A percentile compares a stretch with the other conserved stretches of the same genome.
These are phyloP conservation scores for Zopfia rhizophila DNA, from an alignment of 2,329 filamentous ascomycete species.

Conservation along the genomic window DNA sequence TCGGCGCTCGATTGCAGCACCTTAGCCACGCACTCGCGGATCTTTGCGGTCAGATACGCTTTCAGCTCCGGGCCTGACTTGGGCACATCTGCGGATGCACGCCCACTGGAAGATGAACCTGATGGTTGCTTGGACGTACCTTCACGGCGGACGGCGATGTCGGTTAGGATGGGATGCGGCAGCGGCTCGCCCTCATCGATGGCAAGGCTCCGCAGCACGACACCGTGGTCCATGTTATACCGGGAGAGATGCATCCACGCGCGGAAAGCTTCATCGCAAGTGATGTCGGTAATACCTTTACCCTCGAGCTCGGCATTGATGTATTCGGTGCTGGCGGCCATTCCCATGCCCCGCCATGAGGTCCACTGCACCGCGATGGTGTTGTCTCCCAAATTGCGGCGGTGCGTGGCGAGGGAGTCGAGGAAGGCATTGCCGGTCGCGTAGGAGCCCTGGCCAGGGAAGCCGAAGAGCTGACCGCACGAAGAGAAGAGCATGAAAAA, in stretches of 20 bases:
- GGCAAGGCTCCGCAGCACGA: conserved; percentile 47
- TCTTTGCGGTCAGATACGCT: conserved; percentile 39
- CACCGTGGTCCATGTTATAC: conserved; percentile 52
- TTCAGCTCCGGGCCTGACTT: conserved; percentile 39
- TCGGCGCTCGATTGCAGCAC: conserved; percentile 44
- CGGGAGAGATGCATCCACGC: conserved; percentile 54
- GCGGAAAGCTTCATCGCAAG: conserved; percentile 53
- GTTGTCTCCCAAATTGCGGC: conserved; percentile 51
- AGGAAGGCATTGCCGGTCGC: conserved; percentile 43
- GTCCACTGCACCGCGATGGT: conserved; percentile 57
- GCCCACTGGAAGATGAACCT: no score
- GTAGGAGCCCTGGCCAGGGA: conserved; percentile 37
- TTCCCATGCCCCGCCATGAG: conserved; percentile 54
- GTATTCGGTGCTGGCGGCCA: conserved; percentile 52
- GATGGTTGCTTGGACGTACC: no score
- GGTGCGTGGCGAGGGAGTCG: conserved; percentile 37
- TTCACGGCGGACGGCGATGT: conserved; percentile 30
- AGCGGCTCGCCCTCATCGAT: conserved; percentile 46
- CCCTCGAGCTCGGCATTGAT: conserved; percentile 53
- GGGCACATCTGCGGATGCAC: no score
- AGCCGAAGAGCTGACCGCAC: conserved; percentile 35
- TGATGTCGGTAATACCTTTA: conserved; percentile 58
- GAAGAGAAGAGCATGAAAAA: conserved; percentile 42
- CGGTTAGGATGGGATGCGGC: conserved; percentile 26
- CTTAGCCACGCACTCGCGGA: conserved; percentile 46